Percentiles rank a stretch among this genome's conserved stretches.
Conservation (phyloP, 164 flowering plant genomes). For the Annona cherimola region DNA sequence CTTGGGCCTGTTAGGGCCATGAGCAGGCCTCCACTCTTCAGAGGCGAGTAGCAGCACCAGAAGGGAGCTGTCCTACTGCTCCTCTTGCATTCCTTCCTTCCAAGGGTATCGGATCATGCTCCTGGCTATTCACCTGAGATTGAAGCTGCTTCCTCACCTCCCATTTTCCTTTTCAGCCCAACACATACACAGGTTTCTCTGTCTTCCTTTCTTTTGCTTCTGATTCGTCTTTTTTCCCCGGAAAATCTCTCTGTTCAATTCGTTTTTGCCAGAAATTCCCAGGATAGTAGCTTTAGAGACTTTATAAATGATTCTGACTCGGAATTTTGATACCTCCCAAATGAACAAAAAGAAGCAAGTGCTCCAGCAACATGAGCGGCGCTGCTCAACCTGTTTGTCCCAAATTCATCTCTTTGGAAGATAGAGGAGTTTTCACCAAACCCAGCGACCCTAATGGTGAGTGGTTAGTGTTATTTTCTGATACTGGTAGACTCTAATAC, state of each 20-base stretch:
- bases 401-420: slow-evolving; percentile 6
- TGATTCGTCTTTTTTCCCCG: neutral
- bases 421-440: neutral
- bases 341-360: neutral
- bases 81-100: too few species aligned
- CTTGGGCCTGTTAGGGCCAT: too few species aligned
- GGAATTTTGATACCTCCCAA: neutral
- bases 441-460: neutral
- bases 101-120: too few species aligned
- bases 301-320: neutral
- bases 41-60: too few species aligned
- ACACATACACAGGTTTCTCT: neutral
- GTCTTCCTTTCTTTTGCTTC: neutral
- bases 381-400: neutral
- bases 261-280: neutral
- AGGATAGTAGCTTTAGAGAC: neutral
- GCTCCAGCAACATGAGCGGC: neutral
- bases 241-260: neutral
- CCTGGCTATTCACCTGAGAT: neutral
- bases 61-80: too few species aligned
- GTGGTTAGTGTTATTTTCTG: neutral
- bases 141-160: neutral
- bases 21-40: too few species aligned
- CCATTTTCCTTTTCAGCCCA: slow-evolving; percentile 1
- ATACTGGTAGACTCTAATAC: too few species aligned